These are phyloP conservation scores for Dothistroma pini DNA, from an alignment of 2,329 filamentous ascomycete species.

Conservation along the genomic window DNA sequence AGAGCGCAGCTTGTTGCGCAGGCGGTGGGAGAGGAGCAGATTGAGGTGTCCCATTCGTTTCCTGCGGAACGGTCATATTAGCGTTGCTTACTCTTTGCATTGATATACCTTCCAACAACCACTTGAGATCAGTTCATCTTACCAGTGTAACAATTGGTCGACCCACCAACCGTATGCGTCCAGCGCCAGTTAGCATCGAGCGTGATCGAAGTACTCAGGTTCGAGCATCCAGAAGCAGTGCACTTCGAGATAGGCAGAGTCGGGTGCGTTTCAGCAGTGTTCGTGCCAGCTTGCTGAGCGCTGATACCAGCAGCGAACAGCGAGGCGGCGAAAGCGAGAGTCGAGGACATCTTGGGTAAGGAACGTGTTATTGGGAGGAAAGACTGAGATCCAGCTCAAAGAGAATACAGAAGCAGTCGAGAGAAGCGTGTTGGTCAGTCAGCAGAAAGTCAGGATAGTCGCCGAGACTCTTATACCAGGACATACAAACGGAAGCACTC, in stretches of 20 bases:
- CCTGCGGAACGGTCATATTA: slow-evolving; percentile 19
- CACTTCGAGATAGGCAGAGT: slow-evolving; percentile 35
- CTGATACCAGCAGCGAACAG: slow-evolving; percentile 5
- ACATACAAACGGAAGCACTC: neutral
- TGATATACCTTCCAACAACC: too few relatives aligned
- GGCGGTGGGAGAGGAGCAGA: slow-evolving; percentile 38
- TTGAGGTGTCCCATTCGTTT: slow-evolving; percentile 42
- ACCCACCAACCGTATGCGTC: slow-evolving; percentile 44
- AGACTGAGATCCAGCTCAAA: neutral
- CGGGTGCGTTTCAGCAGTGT: slow-evolving; percentile 41
- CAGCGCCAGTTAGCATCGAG: slow-evolving; percentile 51
- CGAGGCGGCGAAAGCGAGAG: neutral
- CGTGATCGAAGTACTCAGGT: slow-evolving; percentile 36
- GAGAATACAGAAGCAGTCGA: neutral
- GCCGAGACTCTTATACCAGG: neutral
- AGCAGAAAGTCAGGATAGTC: neutral
- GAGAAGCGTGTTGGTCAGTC: neutral
- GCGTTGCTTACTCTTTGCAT: neutral
- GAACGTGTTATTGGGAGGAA: neutral
- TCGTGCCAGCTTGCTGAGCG: slow-evolving; percentile 41
- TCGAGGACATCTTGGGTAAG: neutral
- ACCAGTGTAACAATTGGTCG: slow-evolving; percentile 47
- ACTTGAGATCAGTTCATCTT: neutral
- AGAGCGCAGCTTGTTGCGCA: slow-evolving; percentile 57
- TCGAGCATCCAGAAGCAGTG: slow-evolving; percentile 40